Percentiles rank a stretch among this genome's conserved stretches.
These are phyloP conservation scores for Ceratonia siliqua DNA, from an alignment of 306 rosid species.

Conservation along the genomic window DNA sequence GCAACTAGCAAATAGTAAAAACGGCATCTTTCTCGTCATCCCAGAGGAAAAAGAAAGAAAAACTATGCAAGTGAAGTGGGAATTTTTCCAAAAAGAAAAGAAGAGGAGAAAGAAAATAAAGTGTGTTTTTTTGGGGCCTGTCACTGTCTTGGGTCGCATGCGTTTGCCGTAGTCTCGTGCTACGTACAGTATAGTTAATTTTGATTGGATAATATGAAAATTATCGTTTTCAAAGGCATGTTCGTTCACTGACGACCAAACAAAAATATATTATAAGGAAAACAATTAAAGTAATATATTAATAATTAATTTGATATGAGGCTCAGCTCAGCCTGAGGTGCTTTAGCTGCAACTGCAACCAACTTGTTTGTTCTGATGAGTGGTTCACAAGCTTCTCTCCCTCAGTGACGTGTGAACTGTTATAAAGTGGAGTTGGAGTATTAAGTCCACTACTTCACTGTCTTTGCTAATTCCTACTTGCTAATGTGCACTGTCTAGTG, in stretches of 20 bases:
- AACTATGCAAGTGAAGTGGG: slow-evolving; percentile 21
- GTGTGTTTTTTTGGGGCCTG: background rate
- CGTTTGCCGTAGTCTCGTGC: background rate
- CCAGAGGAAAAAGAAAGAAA: background rate
- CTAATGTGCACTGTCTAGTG: background rate
- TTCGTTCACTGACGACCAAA: slow-evolving; percentile 31
- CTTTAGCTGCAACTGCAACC: slow-evolving; percentile 37
- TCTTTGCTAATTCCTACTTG: slow-evolving; percentile 2
- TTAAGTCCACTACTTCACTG: slow-evolving; percentile 38
- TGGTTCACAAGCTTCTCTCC: slow-evolving; percentile 55
- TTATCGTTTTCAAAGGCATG: slow-evolving; percentile 17
- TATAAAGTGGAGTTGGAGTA: slow-evolving; percentile 50
- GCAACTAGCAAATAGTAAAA: slow-evolving; percentile 23
- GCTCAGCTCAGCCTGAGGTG: no score
- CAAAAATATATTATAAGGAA: background rate
- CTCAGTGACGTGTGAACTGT: slow-evolving; percentile 37
- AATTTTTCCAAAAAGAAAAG: background rate
- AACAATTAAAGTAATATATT: no score
- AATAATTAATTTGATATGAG: no score
- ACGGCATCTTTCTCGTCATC: slow-evolving; percentile 24
- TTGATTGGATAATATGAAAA: slow-evolving; percentile 17
- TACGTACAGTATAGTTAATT: background rate
- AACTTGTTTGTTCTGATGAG: slow-evolving; percentile 40
- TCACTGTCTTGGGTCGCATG: slow-evolving; percentile 35
- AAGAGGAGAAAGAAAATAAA: background rate